Base-by-base conservation (phyloP, 495 filamentous ascomycete species). In the Aspergillus wentii region DNA sequence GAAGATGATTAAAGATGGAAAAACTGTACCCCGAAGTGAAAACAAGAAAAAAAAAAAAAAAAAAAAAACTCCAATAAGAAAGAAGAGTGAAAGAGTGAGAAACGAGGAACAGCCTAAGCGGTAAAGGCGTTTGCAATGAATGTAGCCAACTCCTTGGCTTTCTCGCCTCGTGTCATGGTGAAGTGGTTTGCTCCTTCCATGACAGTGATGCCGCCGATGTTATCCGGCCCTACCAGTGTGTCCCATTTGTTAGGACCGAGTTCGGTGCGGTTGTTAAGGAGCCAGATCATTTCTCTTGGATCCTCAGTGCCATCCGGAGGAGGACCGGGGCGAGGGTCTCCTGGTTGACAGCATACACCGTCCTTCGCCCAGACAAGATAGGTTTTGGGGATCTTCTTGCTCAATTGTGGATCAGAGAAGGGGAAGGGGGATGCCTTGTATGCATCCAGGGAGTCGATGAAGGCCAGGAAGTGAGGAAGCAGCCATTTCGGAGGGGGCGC, bases 221-320 rank as follows among this genome's bases (percentile, higher is more conserved):
- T 86, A 40, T 78, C 59, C 9, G 62, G 42, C 22, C 82, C 82
- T 17, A 88, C 62, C 15, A 85, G 78, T 38, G 85, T 79, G 42
- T 85, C 85, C 88, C 88, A 94, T 26, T 78, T 72, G 59, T 88
- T 86, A 28, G 82, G 76, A 8, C 82, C 80, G 41, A 94, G 86
- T 52, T 89, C 80, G 0, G 79, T 77, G 27, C 85, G 70, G 64
- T 91, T 84, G 55, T 88, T 79, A 4, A 91, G 67, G 17, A 94
- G 63, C 80, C 86, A 94, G 40, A 77, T 64, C 52, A 86, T 86
- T 62, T 91, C 74, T 7, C 57, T 48, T 2, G 60, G 60, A 40
- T 68, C 64, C 6, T 54, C 44, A 41, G 60, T 66, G 43, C 85
- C 76, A 53, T 82, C 78, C 31, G 75, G 70, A 22, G 77, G 76